Conservation (phyloP, 1,284 basidiomycete genomes). For the Amylostereum areolatum region DNA sequence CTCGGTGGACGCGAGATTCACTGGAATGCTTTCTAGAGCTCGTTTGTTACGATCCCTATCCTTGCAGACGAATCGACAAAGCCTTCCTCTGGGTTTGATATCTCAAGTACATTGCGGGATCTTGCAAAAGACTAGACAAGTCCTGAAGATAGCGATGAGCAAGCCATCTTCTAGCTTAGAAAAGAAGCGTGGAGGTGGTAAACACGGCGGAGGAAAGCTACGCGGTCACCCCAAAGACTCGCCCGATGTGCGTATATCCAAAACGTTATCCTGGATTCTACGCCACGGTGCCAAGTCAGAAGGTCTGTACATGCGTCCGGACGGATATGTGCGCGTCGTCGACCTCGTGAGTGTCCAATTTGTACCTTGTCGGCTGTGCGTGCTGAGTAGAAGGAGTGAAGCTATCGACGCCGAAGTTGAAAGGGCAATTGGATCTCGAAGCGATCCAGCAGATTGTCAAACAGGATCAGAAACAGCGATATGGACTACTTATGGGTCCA, state of each 20-base stretch:
- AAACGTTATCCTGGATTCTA: slow-evolving; percentile 80
- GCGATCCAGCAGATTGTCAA: slow-evolving; percentile 68
- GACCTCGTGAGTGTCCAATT: slow-evolving; percentile 56
- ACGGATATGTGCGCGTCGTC: slow-evolving; percentile 73
- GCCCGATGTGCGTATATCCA: slow-evolving; percentile 54
- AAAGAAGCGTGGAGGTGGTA: not conserved
- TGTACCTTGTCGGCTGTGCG: not conserved
- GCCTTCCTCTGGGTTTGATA: no score
- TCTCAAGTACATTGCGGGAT: no score
- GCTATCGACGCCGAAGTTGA: slow-evolving; percentile 20
- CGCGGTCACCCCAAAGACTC: slow-evolving; percentile 46
- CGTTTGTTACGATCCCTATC: no score
- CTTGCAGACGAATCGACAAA: no score
- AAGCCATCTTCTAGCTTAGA: no score
- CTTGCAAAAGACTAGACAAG: no score
- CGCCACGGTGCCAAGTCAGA: slow-evolving; percentile 81
- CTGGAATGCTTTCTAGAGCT: no score
- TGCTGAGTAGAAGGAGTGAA: not conserved
- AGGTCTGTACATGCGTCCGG: slow-evolving; percentile 64
- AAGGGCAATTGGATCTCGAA: slow-evolving; percentile 34
- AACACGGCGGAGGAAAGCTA: slow-evolving; percentile 25
- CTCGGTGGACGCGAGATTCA: no score
- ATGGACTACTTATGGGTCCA: slow-evolving; percentile 58
- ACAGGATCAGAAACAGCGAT: slow-evolving; percentile 75
- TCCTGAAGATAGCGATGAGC: no score